Percentiles rank a stretch among this genome's conserved stretches.
Evolutionary conservation across 73 alveolate species (phyloP).

Genomic region (Paramecium tetraurelia): DNA sequence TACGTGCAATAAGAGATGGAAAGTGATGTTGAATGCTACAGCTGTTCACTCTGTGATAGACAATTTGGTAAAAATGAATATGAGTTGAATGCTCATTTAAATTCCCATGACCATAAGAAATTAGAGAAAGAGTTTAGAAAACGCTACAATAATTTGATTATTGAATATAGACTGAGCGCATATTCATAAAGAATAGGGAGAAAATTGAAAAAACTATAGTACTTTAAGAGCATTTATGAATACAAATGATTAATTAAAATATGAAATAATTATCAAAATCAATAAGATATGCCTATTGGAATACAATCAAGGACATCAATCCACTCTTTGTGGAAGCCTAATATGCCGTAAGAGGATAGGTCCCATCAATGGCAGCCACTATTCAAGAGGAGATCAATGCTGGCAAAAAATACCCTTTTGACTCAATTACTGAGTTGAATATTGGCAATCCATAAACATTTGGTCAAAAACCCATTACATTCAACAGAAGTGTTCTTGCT

Average conservation of each 20-base stretch:
- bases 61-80: neutral
- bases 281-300: neutral
- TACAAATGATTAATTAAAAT: conserved; percentile 6
- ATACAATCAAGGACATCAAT: neutral
- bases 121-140: neutral
- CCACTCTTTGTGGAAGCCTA: neutral
- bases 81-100: conserved; percentile 8
- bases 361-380: neutral
- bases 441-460: conserved; percentile 45
- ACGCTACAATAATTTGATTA: neutral
- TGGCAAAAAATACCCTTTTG: conserved; percentile 26
- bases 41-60: neutral
- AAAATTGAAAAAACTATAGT: neutral
- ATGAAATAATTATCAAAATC: conserved; percentile 20
- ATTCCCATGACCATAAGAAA: neutral
- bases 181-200: neutral
- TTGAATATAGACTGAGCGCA: neutral
- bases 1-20: neutral
- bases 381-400: neutral
- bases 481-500: conserved; percentile 4
- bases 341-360: conserved; percentile 38
- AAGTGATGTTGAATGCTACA: neutral
- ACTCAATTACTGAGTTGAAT: conserved; percentile 29
- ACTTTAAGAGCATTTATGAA: neutral
- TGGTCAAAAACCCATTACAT: conserved; percentile 36